These are phyloP conservation scores for Leishmania gerbilli DNA, from an alignment of 208 protist species.

Conservation along the genomic window DNA sequence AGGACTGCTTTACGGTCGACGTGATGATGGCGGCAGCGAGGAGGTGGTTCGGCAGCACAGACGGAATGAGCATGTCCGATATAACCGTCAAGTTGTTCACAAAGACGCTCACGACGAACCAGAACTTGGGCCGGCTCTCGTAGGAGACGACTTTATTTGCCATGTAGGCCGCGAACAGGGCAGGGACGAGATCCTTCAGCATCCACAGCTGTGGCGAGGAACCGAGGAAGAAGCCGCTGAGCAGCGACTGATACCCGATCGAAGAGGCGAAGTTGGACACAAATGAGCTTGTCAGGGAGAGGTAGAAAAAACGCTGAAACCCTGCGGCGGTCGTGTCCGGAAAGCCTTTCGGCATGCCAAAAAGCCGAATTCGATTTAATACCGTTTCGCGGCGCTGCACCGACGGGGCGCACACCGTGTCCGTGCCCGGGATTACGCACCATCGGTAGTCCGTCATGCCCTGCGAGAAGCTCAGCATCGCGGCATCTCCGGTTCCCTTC, in stretches of 20 bases:
- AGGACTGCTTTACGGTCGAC: slow-evolving; percentile 81
- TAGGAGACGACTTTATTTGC: slow-evolving; percentile 85
- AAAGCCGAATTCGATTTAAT: slow-evolving; percentile 41
- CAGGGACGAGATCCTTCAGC: slow-evolving; percentile 82
- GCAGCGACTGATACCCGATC: slow-evolving; percentile 82
- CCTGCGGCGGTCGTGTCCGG: slow-evolving; percentile 68
- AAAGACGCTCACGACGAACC: slow-evolving; percentile 81
- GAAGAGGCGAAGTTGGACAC: slow-evolving; percentile 87
- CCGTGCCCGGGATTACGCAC: slow-evolving; percentile 22
- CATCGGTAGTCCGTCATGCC: slow-evolving; percentile 59
- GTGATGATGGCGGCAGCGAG: slow-evolving; percentile 69
- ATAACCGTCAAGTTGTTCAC: slow-evolving; percentile 81
- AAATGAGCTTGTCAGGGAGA: slow-evolving; percentile 71
- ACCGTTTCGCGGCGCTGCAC: slow-evolving; percentile 41
- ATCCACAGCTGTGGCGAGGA: slow-evolving; percentile 88
- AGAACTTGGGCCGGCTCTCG: slow-evolving; percentile 90
- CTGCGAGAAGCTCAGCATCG: slow-evolving; percentile 54
- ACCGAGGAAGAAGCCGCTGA: slow-evolving; percentile 81
- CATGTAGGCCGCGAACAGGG: slow-evolving; percentile 76
- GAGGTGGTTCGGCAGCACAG: slow-evolving; percentile 60
- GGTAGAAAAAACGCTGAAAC: slow-evolving; percentile 80
- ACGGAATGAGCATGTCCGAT: slow-evolving; percentile 82
- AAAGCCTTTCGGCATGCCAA: slow-evolving; percentile 84
- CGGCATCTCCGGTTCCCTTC: slow-evolving; percentile 6
- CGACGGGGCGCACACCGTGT: slow-evolving; percentile 23